Evolutionary conservation across 192 early-diverging fungal species (phyloP).

Genomic region (Allomyces macrogynus): DNA sequence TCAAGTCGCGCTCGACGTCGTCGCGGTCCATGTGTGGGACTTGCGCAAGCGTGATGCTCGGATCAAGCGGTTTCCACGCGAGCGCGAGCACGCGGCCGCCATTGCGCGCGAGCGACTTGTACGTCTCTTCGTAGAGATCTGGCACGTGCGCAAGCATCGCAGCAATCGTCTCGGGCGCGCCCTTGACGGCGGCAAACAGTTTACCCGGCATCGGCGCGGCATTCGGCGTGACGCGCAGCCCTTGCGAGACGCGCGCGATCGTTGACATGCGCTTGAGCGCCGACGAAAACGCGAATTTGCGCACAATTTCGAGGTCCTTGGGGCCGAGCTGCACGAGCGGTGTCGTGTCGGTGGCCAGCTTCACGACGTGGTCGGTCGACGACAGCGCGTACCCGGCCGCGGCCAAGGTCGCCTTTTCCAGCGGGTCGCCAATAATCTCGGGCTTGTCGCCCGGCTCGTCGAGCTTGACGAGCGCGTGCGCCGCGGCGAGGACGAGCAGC

Average conservation of each 20-base stretch:
- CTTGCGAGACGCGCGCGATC: conserved; percentile 21
- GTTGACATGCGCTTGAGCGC: conserved; percentile 91
- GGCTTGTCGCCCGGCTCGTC: conserved; percentile 45
- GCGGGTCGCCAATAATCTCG: conserved; percentile 83
- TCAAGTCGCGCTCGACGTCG: conserved; percentile 55
- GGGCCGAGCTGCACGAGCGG: not conserved
- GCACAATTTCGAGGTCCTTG: conserved; percentile 34
- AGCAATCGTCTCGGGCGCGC: conserved; percentile 87
- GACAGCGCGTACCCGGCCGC: conserved; percentile 61
- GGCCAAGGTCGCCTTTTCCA: conserved; percentile 93
- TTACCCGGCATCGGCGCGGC: conserved; percentile 19
- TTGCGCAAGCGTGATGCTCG: conserved; percentile 18
- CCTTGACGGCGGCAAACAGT: conserved; percentile 77
- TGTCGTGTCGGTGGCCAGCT: not conserved
- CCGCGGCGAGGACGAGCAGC: conserved; percentile 64
- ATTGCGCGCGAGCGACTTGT: conserved; percentile 80
- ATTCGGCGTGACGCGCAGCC: conserved; percentile 9
- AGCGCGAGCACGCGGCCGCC: conserved; percentile 91
- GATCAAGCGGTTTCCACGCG: conserved; percentile 57
- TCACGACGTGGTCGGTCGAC: conserved; percentile 32
- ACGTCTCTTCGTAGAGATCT: conserved; percentile 72
- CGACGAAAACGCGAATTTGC: conserved; percentile 88
- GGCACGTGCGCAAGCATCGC: conserved; percentile 65
- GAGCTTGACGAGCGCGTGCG: conserved; percentile 83
- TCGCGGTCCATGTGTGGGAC: conserved; percentile 62